Conservation (phyloP, 1,284 basidiomycete species). For the Ceratobasidium sp. region DNA sequence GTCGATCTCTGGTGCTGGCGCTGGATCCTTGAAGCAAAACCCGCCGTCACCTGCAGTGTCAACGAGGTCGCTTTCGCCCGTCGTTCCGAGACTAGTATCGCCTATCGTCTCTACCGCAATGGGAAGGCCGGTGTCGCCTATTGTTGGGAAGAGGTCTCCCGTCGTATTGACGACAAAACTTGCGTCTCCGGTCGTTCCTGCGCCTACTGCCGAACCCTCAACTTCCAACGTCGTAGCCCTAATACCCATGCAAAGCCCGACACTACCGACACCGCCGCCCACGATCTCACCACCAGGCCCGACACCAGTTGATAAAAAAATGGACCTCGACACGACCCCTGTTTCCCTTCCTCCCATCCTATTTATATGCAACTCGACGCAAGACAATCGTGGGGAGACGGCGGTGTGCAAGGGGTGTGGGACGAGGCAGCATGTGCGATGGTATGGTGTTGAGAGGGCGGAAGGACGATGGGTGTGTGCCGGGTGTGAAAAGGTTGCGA, state of each 20-base stretch:
- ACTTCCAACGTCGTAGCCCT: neutral
- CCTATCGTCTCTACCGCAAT: neutral
- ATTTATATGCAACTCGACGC: constrained; percentile 44
- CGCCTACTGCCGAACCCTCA: neutral
- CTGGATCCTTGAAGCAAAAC: neutral
- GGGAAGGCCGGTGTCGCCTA: neutral
- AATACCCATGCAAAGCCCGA: neutral
- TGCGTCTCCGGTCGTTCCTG: neutral
- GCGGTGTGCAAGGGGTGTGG: constrained; percentile 47
- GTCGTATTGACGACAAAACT: neutral
- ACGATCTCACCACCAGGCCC: neutral
- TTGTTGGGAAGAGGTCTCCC: too few species aligned
- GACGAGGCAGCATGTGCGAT: constrained; percentile 44
- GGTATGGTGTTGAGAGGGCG: constrained; percentile 39
- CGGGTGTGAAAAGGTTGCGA: constrained; percentile 22
- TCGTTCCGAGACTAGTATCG: neutral
- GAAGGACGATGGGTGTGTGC: constrained; percentile 41
- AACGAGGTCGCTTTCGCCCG: neutral
- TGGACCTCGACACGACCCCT: too few species aligned
- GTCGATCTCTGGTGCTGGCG: neutral
- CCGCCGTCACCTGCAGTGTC: neutral
- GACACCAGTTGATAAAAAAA: neutral
- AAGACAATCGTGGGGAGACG: constrained; percentile 45
- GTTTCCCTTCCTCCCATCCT: constrained; percentile 30
- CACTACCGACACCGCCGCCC: neutral